A percentile compares a stretch with the other conserved stretches of the same genome.
phyloP scores from a whole-genome alignment of 305 asterid genomes.

The Salvia sclarea region DNA sequence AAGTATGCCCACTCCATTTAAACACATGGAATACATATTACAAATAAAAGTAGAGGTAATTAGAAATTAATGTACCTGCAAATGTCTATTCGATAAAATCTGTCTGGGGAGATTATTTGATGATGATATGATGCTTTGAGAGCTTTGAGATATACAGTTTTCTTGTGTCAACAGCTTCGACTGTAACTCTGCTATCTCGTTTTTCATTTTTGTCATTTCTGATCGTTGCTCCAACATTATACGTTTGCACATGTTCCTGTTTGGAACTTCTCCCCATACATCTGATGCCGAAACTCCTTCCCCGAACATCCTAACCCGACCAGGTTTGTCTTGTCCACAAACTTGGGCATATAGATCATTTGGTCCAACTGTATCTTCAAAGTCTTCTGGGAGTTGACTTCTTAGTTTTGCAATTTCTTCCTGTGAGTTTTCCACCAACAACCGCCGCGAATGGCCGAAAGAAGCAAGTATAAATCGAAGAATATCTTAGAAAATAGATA shows the following conservation, averaged over 20 bases:
- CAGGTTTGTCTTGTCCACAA: not conserved
- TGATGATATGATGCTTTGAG: not conserved
- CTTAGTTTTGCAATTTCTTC: not conserved
- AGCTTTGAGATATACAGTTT: not conserved
- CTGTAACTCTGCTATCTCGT: not conserved
- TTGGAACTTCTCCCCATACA: conserved; percentile 14
- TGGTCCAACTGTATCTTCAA: not conserved
- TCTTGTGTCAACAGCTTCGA: not conserved
- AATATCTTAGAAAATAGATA: too few relatives aligned
- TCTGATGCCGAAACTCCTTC: conserved; percentile 3
- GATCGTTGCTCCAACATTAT: not conserved
- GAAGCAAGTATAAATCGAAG: not conserved
- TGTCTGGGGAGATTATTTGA: not conserved
- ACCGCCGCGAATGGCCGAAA: too few relatives aligned
- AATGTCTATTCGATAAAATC: not conserved
- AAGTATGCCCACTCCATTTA: too few relatives aligned
- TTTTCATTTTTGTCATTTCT: not conserved
- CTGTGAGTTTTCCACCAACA: not conserved
- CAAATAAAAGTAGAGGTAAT: not conserved
- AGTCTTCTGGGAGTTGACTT: conserved; percentile 13
- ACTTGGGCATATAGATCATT: conserved; percentile 10
- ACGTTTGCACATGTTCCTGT: not conserved
- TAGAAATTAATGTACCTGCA: not conserved
- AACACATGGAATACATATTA: too few relatives aligned
- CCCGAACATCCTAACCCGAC: conserved; percentile 1